These are phyloP conservation scores for Capsella rubella DNA, from an alignment of 441 rosid species.

Conservation along the genomic window DNA sequence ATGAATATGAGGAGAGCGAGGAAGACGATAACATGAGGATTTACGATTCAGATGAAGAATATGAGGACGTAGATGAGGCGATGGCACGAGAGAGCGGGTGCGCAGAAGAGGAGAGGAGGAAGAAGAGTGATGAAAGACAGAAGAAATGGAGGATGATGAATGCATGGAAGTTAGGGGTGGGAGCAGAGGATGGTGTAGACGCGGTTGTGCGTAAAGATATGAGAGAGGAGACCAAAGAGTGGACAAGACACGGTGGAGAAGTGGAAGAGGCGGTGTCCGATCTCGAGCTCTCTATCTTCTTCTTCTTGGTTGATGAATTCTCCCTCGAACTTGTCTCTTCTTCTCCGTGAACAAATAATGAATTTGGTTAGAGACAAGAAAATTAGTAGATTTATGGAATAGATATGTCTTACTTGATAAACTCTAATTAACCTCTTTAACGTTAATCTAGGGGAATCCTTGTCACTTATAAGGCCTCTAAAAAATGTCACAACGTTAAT, in stretches of 20 bases:
- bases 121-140: slow-evolving; percentile 35
- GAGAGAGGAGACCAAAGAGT: slow-evolving; percentile 38
- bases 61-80: slow-evolving; percentile 36
- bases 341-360: slow-evolving; percentile 23
- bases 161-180: slow-evolving; percentile 31
- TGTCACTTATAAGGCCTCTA: slow-evolving; percentile 4
- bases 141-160: slow-evolving; percentile 42
- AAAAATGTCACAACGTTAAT: not conserved
- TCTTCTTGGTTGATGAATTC: slow-evolving; percentile 43
- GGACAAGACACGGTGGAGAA: slow-evolving; percentile 42
- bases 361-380: slow-evolving; percentile 23
- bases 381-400: slow-evolving; percentile 19
- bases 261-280: slow-evolving; percentile 41
- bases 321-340: slow-evolving; percentile 39
- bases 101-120: slow-evolving; percentile 31
- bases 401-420: slow-evolving; percentile 7
- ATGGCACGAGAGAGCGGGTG: slow-evolving; percentile 15
- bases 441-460: not conserved
- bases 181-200: slow-evolving; percentile 38
- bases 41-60: slow-evolving; percentile 41
- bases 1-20: slow-evolving; percentile 41
- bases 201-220: slow-evolving; percentile 34
- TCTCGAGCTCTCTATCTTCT: slow-evolving; percentile 42
- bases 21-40: slow-evolving; percentile 36
- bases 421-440: not conserved